These are phyloP conservation scores for Verticillium zaregamsianum DNA, from an alignment of 2,329 filamentous ascomycete genomes.

Conservation along the genomic window DNA sequence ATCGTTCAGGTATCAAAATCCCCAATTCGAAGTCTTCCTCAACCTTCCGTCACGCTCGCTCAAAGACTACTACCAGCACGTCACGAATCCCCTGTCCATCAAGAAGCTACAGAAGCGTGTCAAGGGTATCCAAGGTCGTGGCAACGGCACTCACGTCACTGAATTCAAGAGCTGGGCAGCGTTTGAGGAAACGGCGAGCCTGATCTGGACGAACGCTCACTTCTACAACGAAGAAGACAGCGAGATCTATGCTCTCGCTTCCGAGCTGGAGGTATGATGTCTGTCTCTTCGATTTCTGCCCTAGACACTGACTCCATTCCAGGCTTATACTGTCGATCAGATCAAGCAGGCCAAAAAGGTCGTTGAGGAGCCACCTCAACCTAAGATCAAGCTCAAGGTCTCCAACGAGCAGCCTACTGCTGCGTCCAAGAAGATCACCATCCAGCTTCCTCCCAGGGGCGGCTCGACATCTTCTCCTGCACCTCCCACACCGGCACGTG, in stretches of 20 bases:
- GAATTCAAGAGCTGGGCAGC: slow-evolving; percentile 79
- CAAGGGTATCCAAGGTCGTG: slow-evolving; percentile 66
- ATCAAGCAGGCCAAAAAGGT: slow-evolving; percentile 67
- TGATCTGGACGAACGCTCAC: slow-evolving; percentile 84
- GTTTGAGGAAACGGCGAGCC: slow-evolving; percentile 74
- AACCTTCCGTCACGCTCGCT: slow-evolving; percentile 71
- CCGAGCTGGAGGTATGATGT: slow-evolving; percentile 66
- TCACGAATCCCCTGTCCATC: slow-evolving; percentile 75
- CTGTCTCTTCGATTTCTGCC: not conserved
- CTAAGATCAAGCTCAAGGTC: slow-evolving; percentile 79
- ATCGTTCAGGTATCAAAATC: slow-evolving; percentile 45
- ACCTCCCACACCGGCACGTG: slow-evolving; percentile 31
- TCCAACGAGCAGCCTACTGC: slow-evolving; percentile 38
- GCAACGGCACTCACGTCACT: slow-evolving; percentile 55
- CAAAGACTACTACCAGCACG: slow-evolving; percentile 83
- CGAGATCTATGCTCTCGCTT: slow-evolving; percentile 72
- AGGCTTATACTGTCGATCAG: slow-evolving; percentile 66
- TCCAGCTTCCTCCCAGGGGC: slow-evolving; percentile 61
- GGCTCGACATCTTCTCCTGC: slow-evolving; percentile 49
- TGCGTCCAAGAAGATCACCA: slow-evolving; percentile 62
- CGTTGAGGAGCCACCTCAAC: slow-evolving; percentile 67
- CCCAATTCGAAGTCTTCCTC: slow-evolving; percentile 60
- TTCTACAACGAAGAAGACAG: slow-evolving; percentile 92
- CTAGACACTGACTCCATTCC: slow-evolving; percentile 6
- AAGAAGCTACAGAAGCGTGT: slow-evolving; percentile 74